A percentile compares a stretch with the other conserved stretches of the same genome.
phyloP scores from a whole-genome alignment of 202 grass and related monocot genomes.

The Setaria italica region DNA sequence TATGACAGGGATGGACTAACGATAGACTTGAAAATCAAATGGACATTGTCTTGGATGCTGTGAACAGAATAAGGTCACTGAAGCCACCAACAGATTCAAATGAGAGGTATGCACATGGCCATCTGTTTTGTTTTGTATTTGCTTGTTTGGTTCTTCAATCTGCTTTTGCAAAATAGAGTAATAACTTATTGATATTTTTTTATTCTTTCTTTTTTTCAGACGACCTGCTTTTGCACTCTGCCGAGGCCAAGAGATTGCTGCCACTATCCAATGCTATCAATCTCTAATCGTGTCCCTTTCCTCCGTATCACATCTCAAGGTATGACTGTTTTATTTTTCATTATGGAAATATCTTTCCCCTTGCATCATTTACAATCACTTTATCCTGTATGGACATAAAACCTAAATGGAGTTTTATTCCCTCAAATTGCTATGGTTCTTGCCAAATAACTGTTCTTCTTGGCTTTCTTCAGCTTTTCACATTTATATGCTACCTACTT shows the following conservation, averaged over 20 bases:
- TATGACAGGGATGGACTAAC: slow-evolving; percentile 68
- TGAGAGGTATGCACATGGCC: slow-evolving; percentile 55
- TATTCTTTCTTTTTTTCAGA: slow-evolving; percentile 28
- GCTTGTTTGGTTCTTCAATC: slow-evolving; percentile 29
- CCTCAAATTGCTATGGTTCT: no score
- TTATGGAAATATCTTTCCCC: not conserved
- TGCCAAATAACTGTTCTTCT: not conserved
- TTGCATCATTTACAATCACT: slow-evolving; percentile 25
- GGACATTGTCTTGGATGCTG: slow-evolving; percentile 64
- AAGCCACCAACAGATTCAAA: slow-evolving; percentile 75
- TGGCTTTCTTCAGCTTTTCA: not conserved
- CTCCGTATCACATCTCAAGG: slow-evolving; percentile 77
- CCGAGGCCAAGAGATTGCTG: slow-evolving; percentile 46
- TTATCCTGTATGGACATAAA: slow-evolving; percentile 16
- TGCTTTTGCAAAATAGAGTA: not conserved
- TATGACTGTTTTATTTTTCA: slow-evolving; percentile 31
- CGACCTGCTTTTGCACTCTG: slow-evolving; percentile 73
- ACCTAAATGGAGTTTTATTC: slow-evolving; percentile 7
- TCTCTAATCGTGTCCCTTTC: slow-evolving; percentile 71
- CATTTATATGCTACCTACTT: not conserved
- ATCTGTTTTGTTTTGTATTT: slow-evolving; percentile 23
- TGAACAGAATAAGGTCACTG: slow-evolving; percentile 80
- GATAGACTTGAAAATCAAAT: slow-evolving; percentile 79
- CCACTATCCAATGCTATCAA: slow-evolving; percentile 60
- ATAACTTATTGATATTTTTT: slow-evolving; percentile 17